Percentiles rank a stretch among this genome's conserved stretches.
These are phyloP conservation scores for Blastomyces gilchristii DNA, from an alignment of 2,329 filamentous ascomycete species.

Conservation along the genomic window DNA sequence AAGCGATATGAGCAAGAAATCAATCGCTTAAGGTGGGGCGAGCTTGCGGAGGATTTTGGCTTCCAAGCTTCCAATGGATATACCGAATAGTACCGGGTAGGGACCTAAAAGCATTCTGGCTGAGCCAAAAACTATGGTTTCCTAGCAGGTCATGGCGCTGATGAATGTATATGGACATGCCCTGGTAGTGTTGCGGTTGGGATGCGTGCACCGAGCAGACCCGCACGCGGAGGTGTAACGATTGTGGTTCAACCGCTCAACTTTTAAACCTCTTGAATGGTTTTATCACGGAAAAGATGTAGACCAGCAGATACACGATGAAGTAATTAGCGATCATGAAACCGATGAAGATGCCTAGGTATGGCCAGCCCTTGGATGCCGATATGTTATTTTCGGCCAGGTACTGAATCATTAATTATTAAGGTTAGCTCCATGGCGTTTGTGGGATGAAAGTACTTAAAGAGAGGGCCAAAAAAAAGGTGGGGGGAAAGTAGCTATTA, in stretches of 20 bases:
- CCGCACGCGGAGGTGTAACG: neutral
- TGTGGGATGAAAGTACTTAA: neutral
- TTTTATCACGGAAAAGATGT: conserved; percentile 26
- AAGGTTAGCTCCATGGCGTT: conserved; percentile 6
- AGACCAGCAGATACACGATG: conserved; percentile 28
- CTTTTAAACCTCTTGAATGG: conserved; percentile 21
- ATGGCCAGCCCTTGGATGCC: conserved; percentile 27
- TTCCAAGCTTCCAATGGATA: no score
- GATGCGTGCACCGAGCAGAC: neutral
- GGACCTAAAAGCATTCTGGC: no score
- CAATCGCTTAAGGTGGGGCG: neutral
- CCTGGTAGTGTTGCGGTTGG: neutral
- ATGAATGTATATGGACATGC: neutral
- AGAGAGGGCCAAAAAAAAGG: neutral
- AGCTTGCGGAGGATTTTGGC: no score
- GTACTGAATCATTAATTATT: conserved; percentile 18
- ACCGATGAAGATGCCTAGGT: conserved; percentile 27
- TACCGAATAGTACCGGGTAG: no score
- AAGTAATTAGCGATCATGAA: conserved; percentile 28
- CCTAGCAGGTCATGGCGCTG: neutral
- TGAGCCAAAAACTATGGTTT: neutral
- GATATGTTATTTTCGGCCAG: conserved; percentile 23
- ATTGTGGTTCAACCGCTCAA: neutral
- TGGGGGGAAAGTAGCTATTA: conserved; percentile 12
- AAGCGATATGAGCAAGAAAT: neutral